Evolutionary conservation across 208 protist species (phyloP).

Genomic region (Acanthamoeba rhysodes): DNA sequence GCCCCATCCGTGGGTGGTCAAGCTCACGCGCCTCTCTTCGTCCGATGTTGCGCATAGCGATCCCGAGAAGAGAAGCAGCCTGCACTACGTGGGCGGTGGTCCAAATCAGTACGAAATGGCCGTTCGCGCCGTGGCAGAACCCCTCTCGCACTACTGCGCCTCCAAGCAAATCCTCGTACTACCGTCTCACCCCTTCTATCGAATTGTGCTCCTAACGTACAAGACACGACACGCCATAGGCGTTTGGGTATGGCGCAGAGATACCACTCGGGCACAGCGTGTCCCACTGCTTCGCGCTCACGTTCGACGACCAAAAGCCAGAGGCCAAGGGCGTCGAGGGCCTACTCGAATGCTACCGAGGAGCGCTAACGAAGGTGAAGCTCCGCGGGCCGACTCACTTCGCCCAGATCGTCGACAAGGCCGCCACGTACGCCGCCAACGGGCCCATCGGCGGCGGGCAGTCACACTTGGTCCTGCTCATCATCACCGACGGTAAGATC

Average conservation of each 20-base stretch:
- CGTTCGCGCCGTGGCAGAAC: slow-evolving; percentile 73
- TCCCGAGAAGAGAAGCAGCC: neutral
- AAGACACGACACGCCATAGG: neutral
- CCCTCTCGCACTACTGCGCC: slow-evolving; percentile 40
- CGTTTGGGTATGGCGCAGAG: slow-evolving; percentile 82
- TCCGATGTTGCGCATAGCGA: neutral
- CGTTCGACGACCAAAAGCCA: slow-evolving; percentile 51
- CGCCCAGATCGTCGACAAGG: slow-evolving; percentile 70
- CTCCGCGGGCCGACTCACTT: slow-evolving; percentile 92
- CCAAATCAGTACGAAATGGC: slow-evolving; percentile 78
- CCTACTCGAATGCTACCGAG: slow-evolving; percentile 87
- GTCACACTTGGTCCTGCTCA: slow-evolving; percentile 29
- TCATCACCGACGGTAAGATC: slow-evolving; percentile 37
- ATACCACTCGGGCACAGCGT: slow-evolving; percentile 56
- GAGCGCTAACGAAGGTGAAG: slow-evolving; percentile 81
- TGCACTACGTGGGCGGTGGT: slow-evolving; percentile 11
- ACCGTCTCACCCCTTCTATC: neutral
- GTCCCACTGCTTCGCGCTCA: slow-evolving; percentile 86
- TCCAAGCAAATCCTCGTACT: slow-evolving; percentile 22
- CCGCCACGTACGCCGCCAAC: slow-evolving; percentile 25
- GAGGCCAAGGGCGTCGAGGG: slow-evolving; percentile 89
- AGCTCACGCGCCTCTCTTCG: neutral
- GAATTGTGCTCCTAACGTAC: neutral
- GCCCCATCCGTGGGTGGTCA: neutral
- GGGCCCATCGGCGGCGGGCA: neutral